phyloP scores from a whole-genome alignment of 352 stramenopile species.

The Phytopythium oedochilum region DNA sequence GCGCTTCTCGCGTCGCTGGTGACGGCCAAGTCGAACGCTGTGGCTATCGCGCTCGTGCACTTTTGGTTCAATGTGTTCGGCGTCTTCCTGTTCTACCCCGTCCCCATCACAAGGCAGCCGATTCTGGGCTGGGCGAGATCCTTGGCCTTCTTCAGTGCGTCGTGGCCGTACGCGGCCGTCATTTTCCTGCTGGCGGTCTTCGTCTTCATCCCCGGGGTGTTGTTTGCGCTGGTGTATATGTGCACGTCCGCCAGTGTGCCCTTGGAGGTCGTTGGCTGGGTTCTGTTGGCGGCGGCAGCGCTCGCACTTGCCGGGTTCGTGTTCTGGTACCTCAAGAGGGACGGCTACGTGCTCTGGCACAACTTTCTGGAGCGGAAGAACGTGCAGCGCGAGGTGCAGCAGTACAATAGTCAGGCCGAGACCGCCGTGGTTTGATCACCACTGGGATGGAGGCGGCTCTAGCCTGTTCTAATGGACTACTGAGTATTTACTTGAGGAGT shows the following conservation, averaged over 20 bases:
- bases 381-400: constrained; percentile 11
- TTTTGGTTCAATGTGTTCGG: constrained; percentile 92
- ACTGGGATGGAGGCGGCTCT: no score
- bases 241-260: constrained; percentile 18
- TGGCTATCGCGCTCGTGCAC: constrained; percentile 89
- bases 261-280: background rate
- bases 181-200: constrained; percentile 50
- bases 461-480: no score
- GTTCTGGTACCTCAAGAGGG: constrained; percentile 3
- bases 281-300: background rate
- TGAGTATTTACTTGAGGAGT: no score
- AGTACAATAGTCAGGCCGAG: background rate
- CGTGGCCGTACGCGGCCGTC: constrained; percentile 47
- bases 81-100: constrained; percentile 89
- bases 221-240: constrained; percentile 52
- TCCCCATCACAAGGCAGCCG: constrained; percentile 80
- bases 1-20: constrained; percentile 86
- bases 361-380: constrained; percentile 19
- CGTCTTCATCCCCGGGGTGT: constrained; percentile 35
- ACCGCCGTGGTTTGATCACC: background rate
- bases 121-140: constrained; percentile 66
- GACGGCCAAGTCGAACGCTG: constrained; percentile 62
- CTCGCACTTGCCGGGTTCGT: background rate
- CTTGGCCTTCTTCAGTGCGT: constrained; percentile 61
- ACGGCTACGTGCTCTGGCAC: constrained; percentile 12